Base-by-base conservation (phyloP, 2,329 filamentous ascomycete genomes). In the Penicillium glabrum region DNA sequence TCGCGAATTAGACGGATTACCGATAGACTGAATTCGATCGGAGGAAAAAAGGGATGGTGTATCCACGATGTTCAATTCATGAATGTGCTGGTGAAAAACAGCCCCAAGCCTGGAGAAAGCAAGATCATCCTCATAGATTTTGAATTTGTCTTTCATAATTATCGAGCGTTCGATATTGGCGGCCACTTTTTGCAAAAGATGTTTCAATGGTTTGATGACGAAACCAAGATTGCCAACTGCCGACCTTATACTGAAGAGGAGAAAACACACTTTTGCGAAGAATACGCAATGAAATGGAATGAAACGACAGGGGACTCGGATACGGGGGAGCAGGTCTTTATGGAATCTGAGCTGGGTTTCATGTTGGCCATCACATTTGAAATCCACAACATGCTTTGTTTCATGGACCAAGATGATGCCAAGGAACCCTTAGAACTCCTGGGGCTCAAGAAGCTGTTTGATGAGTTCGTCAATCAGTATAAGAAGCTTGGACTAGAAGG, bases 131-230 rank as follows among this genome's bases (percentile, higher is more conserved):
- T 66, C 2, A 59, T 66, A 24, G 63, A 66, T 19, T 66, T 66
- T 21, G 63, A 66, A 23, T 60, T 66, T 19, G 60, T 63, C n/a
- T 58, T 66, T 29, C 63, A 35, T 6, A 66, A 66, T 43, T 66
- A 64, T 46, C 57, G 63, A 39, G 62, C 56, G 1, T 62, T 62
- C 33, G 63, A 66, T 19, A 63, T 66, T 39, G 63, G 63, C 43
- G 63, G 59, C 21, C 63, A 66, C 44, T 64, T 66, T 54, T 53
- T 66, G 62, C 63, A 66, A 41, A 66, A 66, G 52, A 61, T 66
- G 62, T 66, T 66, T 57, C 57, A 63, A 33, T 66, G 63, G 63
- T 64, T 66, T 48, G 59, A 64, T 23, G 55, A 61, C 26, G 62
- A 66, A 24, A 60, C 13, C 50, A 59, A 56, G 44, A 61, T 66